phyloP scores from a whole-genome alignment of 2,329 filamentous ascomycete genomes.

The Fusarium sulawesiense region DNA sequence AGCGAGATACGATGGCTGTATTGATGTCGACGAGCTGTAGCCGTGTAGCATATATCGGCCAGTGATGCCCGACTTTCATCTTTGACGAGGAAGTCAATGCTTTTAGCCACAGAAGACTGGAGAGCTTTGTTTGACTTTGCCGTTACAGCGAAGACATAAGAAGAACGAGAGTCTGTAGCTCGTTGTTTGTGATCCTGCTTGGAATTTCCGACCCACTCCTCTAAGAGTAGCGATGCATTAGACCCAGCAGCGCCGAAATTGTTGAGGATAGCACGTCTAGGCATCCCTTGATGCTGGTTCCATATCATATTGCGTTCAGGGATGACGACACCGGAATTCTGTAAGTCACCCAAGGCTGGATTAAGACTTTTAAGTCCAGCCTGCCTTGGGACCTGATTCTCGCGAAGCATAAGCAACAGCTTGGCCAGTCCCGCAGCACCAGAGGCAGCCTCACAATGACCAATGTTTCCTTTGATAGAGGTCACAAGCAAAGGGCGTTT shows the following conservation, averaged over 20 bases:
- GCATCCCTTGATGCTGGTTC: background rate
- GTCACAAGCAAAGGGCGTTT: background rate
- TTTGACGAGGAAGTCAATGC: no score
- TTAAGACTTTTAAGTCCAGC: background rate
- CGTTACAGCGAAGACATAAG: background rate
- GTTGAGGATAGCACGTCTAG: constrained; percentile 1
- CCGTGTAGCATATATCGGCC: background rate
- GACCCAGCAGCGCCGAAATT: constrained; percentile 9
- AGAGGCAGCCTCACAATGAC: background rate
- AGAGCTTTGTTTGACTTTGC: background rate
- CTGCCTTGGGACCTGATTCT: background rate
- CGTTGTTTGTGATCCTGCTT: no score
- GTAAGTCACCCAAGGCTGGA: background rate
- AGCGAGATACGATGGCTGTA: background rate
- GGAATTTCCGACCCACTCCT: background rate
- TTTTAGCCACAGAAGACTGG: no score
- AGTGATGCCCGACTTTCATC: no score
- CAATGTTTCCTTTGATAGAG: background rate
- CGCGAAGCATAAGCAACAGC: background rate
- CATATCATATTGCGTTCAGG: background rate
- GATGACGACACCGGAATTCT: background rate
- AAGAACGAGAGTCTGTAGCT: background rate
- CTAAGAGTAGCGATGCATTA: constrained; percentile 1
- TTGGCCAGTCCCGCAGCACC: background rate
- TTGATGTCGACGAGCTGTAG: background rate